Percentiles rank a stretch among this genome's conserved stretches.
Conservation (phyloP, 1,139 yeast genomes). For the Taiozyma sp. region DNA sequence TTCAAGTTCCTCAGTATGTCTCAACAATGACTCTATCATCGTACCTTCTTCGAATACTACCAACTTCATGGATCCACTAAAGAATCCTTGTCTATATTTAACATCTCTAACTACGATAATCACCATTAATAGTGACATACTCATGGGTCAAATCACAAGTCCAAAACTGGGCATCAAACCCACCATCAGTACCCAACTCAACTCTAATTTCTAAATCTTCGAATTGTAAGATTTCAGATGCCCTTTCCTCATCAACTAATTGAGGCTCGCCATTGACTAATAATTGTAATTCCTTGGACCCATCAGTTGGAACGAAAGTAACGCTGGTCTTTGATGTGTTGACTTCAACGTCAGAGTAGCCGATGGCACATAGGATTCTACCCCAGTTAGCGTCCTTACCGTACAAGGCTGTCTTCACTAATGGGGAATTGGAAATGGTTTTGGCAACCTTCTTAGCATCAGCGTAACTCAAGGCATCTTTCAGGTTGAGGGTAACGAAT, state of each 20-base stretch:
- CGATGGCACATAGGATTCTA: conserved; percentile 92
- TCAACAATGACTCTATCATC: too few species aligned
- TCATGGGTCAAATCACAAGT: conserved; percentile 95
- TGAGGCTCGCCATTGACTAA: conserved; percentile 92
- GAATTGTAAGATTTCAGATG: conserved; percentile 66
- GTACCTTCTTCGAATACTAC: too few species aligned
- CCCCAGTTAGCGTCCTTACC: conserved; percentile 99
- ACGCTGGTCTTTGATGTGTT: conserved; percentile 67
- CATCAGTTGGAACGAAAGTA: conserved; percentile 82
- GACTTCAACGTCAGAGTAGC: conserved; percentile 75
- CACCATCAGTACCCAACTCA: conserved; percentile 79
- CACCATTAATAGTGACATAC: conserved; percentile 91
- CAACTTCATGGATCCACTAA: too few species aligned
- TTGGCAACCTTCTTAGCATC: conserved; percentile 87
- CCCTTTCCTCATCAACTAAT: conserved; percentile 80
- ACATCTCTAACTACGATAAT: conserved; percentile 50
- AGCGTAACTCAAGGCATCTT: conserved; percentile 63
- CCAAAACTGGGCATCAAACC: conserved; percentile 74
- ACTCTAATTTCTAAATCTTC: conserved; percentile 78
- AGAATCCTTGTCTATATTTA: background rate
- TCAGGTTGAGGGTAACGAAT: conserved; percentile 77
- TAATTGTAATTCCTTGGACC: conserved; percentile 59
- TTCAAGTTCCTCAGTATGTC: too few species aligned
- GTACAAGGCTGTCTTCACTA: conserved; percentile 92
- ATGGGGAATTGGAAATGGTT: conserved; percentile 79